Percentiles rank a stretch among this genome's conserved stretches.
Conservation (phyloP, 2,329 filamentous ascomycete genomes). For the Penicillium freii region DNA sequence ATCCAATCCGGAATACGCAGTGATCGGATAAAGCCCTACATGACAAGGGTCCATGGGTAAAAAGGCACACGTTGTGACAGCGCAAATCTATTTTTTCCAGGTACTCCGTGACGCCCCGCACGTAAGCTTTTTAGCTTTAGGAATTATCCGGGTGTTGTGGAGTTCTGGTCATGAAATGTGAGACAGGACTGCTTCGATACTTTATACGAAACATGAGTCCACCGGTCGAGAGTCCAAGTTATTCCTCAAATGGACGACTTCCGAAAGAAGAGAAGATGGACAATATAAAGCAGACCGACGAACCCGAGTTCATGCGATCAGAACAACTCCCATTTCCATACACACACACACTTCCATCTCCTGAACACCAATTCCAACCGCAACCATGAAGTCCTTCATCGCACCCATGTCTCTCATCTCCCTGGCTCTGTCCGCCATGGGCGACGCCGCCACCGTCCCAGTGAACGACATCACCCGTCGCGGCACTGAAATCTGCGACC, state of each 20-base stretch:
- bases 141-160: conserved; percentile 11
- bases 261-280: background rate
- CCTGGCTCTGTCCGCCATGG: conserved; percentile 22
- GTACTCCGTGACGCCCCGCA: background rate
- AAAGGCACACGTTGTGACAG: background rate
- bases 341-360: background rate
- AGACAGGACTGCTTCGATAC: conserved; percentile 19
- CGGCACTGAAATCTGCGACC: conserved; percentile 40
- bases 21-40: background rate
- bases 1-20: background rate
- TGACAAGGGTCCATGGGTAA: background rate
- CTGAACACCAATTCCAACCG: background rate
- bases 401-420: conserved; percentile 22
- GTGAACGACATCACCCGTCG: conserved; percentile 9
- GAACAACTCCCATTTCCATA: background rate
- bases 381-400: conserved; percentile 30
- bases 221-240: background rate
- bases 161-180: conserved; percentile 8
- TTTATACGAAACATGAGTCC: conserved; percentile 19
- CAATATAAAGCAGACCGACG: conserved; percentile 1
- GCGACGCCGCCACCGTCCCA: conserved; percentile 24
- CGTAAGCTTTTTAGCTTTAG: background rate
- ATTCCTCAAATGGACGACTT: background rate
- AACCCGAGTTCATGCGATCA: background rate
- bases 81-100: conserved; percentile 1